These are phyloP conservation scores for Candida ulmi DNA, from an alignment of 805 yeast genomes.

Conservation along the genomic window DNA sequence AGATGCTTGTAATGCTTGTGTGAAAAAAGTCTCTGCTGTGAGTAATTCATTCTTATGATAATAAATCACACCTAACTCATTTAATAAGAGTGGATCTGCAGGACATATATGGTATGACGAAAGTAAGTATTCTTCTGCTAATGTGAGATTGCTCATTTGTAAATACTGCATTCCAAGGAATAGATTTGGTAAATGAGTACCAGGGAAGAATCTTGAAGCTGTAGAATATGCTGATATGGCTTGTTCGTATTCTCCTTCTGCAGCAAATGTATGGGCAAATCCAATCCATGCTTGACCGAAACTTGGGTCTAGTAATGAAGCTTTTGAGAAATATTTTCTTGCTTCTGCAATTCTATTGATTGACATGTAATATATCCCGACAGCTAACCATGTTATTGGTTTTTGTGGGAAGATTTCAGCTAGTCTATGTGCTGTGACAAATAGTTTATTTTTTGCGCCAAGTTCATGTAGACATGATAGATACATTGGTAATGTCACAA, in stretches of 20 bases:
- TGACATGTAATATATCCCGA: constrained; percentile 83
- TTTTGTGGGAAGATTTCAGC: constrained; percentile 80
- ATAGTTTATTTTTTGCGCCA: constrained; percentile 76
- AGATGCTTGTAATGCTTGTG: constrained; percentile 67
- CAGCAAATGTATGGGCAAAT: constrained; percentile 95
- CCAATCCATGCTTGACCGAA: constrained; percentile 98
- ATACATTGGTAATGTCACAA: constrained; percentile 69
- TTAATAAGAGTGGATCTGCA: constrained; percentile 79
- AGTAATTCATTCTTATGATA: constrained; percentile 67
- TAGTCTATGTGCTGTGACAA: constrained; percentile 73
- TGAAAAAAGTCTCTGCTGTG: constrained; percentile 66
- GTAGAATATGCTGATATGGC: constrained; percentile 96
- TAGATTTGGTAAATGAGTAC: constrained; percentile 83
- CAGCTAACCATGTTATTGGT: constrained; percentile 86
- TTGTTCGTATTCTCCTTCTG: constrained; percentile 98
- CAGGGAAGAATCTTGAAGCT: constrained; percentile 86
- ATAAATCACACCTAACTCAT: constrained; percentile 89
- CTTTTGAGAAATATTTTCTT: constrained; percentile 79
- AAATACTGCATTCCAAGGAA: constrained; percentile 95
- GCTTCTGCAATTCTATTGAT: constrained; percentile 75
- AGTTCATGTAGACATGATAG: constrained; percentile 81
- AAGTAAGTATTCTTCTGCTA: constrained; percentile 81
- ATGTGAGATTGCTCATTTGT: constrained; percentile 73
- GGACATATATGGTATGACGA: constrained; percentile 76
- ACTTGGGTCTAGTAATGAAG: constrained; percentile 81